These are phyloP conservation scores for Hypomontagnella submonticulosa DNA, from an alignment of 495 filamentous ascomycete genomes.

Conservation along the genomic window DNA sequence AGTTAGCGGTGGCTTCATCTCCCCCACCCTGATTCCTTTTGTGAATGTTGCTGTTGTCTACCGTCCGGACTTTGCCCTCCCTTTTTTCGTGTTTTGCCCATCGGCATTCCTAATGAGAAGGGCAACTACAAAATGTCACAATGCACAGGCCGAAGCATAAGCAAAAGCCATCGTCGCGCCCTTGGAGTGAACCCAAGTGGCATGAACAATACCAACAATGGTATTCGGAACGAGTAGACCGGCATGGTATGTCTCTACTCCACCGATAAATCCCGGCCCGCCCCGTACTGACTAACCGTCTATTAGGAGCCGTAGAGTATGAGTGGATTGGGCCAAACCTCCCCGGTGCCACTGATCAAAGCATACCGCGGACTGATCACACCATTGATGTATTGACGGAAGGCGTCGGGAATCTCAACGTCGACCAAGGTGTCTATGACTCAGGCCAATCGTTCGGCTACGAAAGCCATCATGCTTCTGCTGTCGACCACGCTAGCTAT, in stretches of 20 bases:
- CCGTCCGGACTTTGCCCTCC: constrained; percentile 21
- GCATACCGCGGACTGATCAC: constrained; percentile 43
- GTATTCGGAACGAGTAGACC: constrained; percentile 43
- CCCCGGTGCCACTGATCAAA: constrained; percentile 34
- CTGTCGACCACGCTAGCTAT: constrained; percentile 39
- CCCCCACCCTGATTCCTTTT: constrained; percentile 25
- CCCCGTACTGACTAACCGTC: constrained; percentile 31
- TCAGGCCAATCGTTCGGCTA: constrained; percentile 29
- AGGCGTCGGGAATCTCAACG: constrained; percentile 31
- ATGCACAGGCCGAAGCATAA: constrained; percentile 48
- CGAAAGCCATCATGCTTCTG: constrained; percentile 18
- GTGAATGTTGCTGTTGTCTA: constrained; percentile 34
- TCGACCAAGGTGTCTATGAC: constrained; percentile 37
- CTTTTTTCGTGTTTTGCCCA: constrained; percentile 15
- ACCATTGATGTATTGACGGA: constrained; percentile 38
- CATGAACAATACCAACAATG: constrained; percentile 39
- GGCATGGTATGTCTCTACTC: constrained; percentile 41
- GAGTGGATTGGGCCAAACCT: constrained; percentile 37
- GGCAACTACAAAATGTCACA: constrained; percentile 48
- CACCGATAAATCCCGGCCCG: constrained; percentile 11
- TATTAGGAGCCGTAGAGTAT: constrained; percentile 41
- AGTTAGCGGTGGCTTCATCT: constrained; percentile 30
- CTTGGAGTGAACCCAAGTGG: constrained; percentile 49
- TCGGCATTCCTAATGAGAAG: constrained; percentile 30
- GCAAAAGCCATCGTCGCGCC: constrained; percentile 43